phyloP scores from a whole-genome alignment of 2,329 filamentous ascomycete species.

The Cercospora beticola region DNA sequence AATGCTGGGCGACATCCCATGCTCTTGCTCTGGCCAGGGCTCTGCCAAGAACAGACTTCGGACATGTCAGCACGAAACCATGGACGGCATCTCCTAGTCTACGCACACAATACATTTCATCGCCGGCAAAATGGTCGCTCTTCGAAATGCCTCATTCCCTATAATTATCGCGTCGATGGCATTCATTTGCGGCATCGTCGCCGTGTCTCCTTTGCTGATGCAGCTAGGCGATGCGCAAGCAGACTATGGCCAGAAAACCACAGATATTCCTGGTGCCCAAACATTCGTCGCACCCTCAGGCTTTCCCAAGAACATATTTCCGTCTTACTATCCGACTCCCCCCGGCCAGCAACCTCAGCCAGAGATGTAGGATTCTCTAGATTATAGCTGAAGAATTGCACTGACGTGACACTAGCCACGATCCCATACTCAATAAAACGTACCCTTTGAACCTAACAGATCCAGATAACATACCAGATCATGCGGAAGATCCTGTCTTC shows the following conservation, averaged over 20 bases:
- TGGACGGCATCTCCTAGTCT: not conserved
- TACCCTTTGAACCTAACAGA: constrained; percentile 56
- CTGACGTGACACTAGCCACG: constrained; percentile 34
- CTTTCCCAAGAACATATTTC: constrained; percentile 54
- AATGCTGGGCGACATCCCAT: not conserved
- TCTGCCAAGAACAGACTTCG: not conserved
- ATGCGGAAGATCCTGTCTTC: constrained; percentile 52
- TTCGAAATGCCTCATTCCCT: not conserved
- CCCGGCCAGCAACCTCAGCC: constrained; percentile 55
- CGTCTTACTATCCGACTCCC: constrained; percentile 50
- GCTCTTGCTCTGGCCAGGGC: not conserved
- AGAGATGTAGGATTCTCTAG: constrained; percentile 38
- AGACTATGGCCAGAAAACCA: constrained; percentile 6
- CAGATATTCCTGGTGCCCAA: constrained; percentile 8
- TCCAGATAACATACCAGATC: constrained; percentile 52
- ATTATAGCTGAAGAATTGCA: not conserved
- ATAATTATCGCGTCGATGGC: constrained; percentile 13
- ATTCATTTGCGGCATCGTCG: constrained; percentile 13
- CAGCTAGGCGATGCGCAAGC: constrained; percentile 20
- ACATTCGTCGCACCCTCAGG: constrained; percentile 47
- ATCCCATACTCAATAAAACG: constrained; percentile 56
- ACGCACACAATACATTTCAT: not conserved
- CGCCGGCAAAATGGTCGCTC: not conserved
- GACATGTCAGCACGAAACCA: not conserved
- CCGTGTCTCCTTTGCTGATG: constrained; percentile 19